phyloP scores from a whole-genome alignment of 2,329 filamentous ascomycete genomes.

The Elsinoe fawcettii region DNA sequence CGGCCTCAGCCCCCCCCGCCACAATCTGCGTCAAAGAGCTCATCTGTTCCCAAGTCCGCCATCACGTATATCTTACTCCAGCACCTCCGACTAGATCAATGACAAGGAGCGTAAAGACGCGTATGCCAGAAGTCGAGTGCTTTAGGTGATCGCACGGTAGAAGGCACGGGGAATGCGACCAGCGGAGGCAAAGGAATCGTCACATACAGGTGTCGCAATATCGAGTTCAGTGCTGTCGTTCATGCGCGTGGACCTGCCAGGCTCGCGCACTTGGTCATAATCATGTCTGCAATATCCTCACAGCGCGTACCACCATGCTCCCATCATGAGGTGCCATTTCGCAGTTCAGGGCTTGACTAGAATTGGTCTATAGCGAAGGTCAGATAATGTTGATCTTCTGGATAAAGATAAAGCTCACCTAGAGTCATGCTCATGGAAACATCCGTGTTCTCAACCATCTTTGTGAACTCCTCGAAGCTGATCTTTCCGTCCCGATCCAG shows the following conservation, averaged over 20 bases:
- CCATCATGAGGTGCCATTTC: no score
- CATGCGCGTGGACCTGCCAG: neutral
- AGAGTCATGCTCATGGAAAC: slow-evolving; percentile 61
- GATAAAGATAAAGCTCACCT: slow-evolving; percentile 37
- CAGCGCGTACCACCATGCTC: no score
- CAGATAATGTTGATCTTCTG: neutral
- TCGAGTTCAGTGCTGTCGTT: neutral
- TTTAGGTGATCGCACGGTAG: no score
- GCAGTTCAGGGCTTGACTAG: neutral
- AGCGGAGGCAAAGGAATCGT: no score
- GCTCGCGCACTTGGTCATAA: neutral
- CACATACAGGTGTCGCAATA: no score
- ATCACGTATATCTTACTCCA: neutral
- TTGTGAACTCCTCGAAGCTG: slow-evolving; percentile 96
- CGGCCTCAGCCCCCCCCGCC: no score
- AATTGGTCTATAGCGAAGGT: slow-evolving; percentile 5
- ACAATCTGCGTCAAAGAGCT: no score
- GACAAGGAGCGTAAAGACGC: no score
- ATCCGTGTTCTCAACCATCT: slow-evolving; percentile 95
- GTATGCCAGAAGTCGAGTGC: no score
- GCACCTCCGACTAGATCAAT: no score
- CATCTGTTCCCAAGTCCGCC: no score
- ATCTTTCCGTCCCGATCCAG: slow-evolving; percentile 94
- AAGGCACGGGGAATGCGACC: no score
- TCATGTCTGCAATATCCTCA: neutral